A percentile compares a stretch with the other conserved stretches of the same genome.
Conservation (phyloP, 1,284 basidiomycete genomes). For the Rhodotorula sp. region DNA sequence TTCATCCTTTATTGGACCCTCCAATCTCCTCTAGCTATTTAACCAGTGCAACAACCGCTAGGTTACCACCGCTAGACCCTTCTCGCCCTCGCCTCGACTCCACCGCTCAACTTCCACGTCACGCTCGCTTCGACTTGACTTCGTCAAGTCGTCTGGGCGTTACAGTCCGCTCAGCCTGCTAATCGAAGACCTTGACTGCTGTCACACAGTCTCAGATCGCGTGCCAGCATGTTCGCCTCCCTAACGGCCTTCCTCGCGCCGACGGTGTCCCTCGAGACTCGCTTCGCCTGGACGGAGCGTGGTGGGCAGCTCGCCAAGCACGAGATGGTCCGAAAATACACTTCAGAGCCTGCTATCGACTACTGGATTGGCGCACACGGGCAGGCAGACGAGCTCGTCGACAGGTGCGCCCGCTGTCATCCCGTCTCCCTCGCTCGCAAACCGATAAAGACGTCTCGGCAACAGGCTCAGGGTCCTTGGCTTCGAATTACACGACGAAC, state of each 20-base stretch:
- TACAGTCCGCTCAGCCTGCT: not conserved
- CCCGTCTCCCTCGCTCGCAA: not conserved
- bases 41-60: too few relatives aligned
- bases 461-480: slow-evolving; percentile 4
- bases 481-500: not conserved
- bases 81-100: too few relatives aligned
- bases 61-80: too few relatives aligned
- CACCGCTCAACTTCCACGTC: too few relatives aligned
- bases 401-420: not conserved
- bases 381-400: not conserved
- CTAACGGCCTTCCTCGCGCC: slow-evolving; percentile 15
- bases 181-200: too few relatives aligned
- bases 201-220: too few relatives aligned
- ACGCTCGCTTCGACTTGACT: too few relatives aligned
- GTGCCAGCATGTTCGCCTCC: not conserved
- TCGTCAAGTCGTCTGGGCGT: too few relatives aligned
- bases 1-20: too few relatives aligned
- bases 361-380: slow-evolving; percentile 1
- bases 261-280: not conserved
- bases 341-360: not conserved
- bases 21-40: too few relatives aligned
- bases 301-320: slow-evolving; percentile 3
- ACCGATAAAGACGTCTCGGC: not conserved
- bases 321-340: not conserved
- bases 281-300: not conserved